A percentile compares a stretch with the other conserved stretches of the same genome.
These are phyloP conservation scores for Suillus fuscotomentosus DNA, from an alignment of 768 basidiomycete genomes.

Conservation along the genomic window DNA sequence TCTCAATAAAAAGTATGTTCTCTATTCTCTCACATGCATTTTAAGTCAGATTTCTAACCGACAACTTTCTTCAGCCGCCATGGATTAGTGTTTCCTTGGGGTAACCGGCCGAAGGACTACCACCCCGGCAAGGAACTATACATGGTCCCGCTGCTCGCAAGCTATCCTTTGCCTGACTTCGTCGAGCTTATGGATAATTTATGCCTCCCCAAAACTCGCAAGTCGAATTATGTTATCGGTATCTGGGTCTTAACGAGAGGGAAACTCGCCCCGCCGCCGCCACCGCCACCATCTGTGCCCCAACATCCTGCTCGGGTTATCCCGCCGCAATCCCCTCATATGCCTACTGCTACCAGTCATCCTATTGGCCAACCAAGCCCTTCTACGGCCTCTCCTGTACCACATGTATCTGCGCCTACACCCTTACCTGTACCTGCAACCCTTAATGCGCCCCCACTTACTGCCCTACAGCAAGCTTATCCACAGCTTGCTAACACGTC, in stretches of 20 bases:
- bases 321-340: slow-evolving; percentile 15
- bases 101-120: slow-evolving; percentile 66
- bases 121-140: slow-evolving; percentile 85
- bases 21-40: slow-evolving; percentile 8
- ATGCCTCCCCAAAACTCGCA: slow-evolving; percentile 61
- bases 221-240: slow-evolving; percentile 68
- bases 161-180: slow-evolving; percentile 75
- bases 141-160: slow-evolving; percentile 71
- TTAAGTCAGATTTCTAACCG: slow-evolving; percentile 10
- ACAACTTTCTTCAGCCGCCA: slow-evolving; percentile 58
- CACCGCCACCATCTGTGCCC: slow-evolving; percentile 19
- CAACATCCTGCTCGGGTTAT: slow-evolving; percentile 12
- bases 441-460: slow-evolving; percentile 12
- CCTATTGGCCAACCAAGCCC: slow-evolving; percentile 13
- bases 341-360: slow-evolving; percentile 11
- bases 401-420: slow-evolving; percentile 12
- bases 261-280: slow-evolving; percentile 53
- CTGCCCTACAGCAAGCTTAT: slow-evolving; percentile 26
- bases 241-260: slow-evolving; percentile 87
- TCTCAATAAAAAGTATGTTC: slow-evolving; percentile 66
- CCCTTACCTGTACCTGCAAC: not conserved
- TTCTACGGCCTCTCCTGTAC: slow-evolving; percentile 11
- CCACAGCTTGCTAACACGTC: slow-evolving; percentile 44
- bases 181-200: slow-evolving; percentile 81
- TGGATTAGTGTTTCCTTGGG: slow-evolving; percentile 87